These are phyloP conservation scores for Zelopaecilomyces penicillatus DNA, from an alignment of 2,329 filamentous ascomycete genomes.

Conservation along the genomic window DNA sequence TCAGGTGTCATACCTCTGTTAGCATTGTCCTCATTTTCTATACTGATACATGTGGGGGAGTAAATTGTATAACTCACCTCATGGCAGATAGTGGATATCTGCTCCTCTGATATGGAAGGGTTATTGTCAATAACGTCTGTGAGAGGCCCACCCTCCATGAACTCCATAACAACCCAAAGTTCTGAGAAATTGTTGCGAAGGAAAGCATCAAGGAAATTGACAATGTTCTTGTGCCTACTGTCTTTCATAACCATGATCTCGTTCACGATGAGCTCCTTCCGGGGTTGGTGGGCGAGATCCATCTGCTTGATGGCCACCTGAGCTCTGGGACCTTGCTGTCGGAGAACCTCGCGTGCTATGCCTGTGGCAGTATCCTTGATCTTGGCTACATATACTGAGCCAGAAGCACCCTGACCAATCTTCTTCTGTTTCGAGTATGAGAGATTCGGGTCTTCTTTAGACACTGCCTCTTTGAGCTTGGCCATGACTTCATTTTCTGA, in stretches of 20 bases:
- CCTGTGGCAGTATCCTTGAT: conserved; percentile 85
- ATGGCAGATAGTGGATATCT: conserved; percentile 93
- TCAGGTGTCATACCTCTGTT: conserved; percentile 7
- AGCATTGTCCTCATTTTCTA: conserved; percentile 4
- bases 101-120: conserved; percentile 83
- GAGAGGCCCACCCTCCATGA: conserved; percentile 95
- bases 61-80: conserved; percentile 55
- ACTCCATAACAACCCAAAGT: conserved; percentile 99
- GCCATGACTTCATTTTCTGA: conserved; percentile 95
- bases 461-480: conserved; percentile 87
- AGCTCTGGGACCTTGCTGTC: conserved; percentile 69
- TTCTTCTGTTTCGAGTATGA: conserved; percentile 99
- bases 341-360: conserved; percentile 71
- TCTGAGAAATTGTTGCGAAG: conserved; percentile 89
- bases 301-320: conserved; percentile 99
- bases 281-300: conserved; percentile 93
- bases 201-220: conserved; percentile 97
- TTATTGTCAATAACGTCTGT: conserved; percentile 99
- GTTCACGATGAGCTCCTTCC: conserved; percentile 97
- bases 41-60: not conserved
- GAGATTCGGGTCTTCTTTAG: conserved; percentile 86
- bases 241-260: conserved; percentile 99
- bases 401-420: conserved; percentile 96
- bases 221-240: conserved; percentile 95
- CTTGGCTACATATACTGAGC: conserved; percentile 95